Base-by-base conservation (phyloP, 345 rosid species). In the Sisymbrium irio region DNA sequence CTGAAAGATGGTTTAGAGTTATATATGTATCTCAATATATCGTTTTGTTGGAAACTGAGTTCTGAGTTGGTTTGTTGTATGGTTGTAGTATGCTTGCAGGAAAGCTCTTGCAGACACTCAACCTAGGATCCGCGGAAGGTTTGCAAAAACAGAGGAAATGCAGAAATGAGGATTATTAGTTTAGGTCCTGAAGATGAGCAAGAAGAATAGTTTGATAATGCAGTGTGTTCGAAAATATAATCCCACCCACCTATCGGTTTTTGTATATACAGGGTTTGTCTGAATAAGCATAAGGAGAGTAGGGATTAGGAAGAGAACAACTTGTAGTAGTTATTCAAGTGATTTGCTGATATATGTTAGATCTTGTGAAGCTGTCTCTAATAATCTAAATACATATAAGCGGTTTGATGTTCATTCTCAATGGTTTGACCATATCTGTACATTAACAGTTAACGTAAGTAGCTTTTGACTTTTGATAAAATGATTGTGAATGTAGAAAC, bases 41-140 rank as follows among this genome's bases (percentile, higher is more conserved):
- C 1, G 6, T 18, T 49, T 18, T 9, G 33, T 62, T 19, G 36
- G 49, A 35, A 45, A 18, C 59, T 74, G 65, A 56, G 22, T 17
- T 17, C 0, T 56, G 19, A 12, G n/a, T 45, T 69, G 27, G 33
- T 55, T 55, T 46, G 14, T 4, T 50, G 11, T 56, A 10, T 53
- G 75, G 35, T 75, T 20, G 27, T 85, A 95, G 99, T 95, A 95
- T 81, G 97, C 98, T 56, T 95, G 97, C 83, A 88, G 99, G 91
- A 95, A 95, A 84, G 94, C 94, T 32, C 93, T 95, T 17, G 99
- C 99, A 4, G 99, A 95, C 71, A 89, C 89, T 74, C 99, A 95
- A 76, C 99, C 94, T 0, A 85, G 99, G 82, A 79, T 92, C 66
- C 97, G 97, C 17, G 97, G 99, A 76, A 85, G 98, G 86, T 95